A percentile compares a stretch with the other conserved stretches of the same genome.
Conservation (phyloP, 2,329 filamentous ascomycete genomes). For the Cryphonectria nitschkei region DNA sequence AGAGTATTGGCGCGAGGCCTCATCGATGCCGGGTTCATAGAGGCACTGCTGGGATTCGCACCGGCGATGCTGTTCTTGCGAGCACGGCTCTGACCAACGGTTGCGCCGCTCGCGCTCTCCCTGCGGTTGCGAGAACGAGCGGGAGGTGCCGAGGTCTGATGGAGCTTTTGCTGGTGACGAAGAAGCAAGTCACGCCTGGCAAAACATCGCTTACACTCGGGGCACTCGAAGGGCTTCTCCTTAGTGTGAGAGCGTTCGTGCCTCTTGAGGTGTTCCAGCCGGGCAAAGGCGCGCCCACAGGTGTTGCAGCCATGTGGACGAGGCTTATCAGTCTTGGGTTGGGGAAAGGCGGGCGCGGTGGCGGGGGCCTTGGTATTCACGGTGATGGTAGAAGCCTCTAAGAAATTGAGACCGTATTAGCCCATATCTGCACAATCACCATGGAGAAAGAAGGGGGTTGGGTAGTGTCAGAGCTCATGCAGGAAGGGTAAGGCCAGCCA, state of each 20-base stretch:
- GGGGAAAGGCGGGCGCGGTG: constrained; percentile 59
- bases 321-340: constrained; percentile 96
- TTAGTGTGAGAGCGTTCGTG: constrained; percentile 98
- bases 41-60: constrained; percentile 42
- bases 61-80: constrained; percentile 90
- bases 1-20: constrained; percentile 94
- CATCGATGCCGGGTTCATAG: constrained; percentile 63
- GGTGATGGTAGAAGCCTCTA: constrained; percentile 53
- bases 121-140: constrained; percentile 84
- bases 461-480: background rate
- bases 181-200: constrained; percentile 89
- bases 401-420: background rate
- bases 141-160: constrained; percentile 88
- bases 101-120: constrained; percentile 77
- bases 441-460: background rate
- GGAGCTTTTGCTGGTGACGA: constrained; percentile 96
- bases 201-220: constrained; percentile 92
- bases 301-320: constrained; percentile 92
- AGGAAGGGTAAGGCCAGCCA: background rate
- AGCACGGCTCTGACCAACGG: constrained; percentile 71
- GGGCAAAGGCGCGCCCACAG: constrained; percentile 89
- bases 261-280: constrained; percentile 93
- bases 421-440: background rate
- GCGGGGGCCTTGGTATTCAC: constrained; percentile 50
- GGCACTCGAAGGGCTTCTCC: constrained; percentile 98